Evolutionary conservation across 176 grass and related monocot genomes (phyloP).

Genomic region (Alopecurus myosuroides): DNA sequence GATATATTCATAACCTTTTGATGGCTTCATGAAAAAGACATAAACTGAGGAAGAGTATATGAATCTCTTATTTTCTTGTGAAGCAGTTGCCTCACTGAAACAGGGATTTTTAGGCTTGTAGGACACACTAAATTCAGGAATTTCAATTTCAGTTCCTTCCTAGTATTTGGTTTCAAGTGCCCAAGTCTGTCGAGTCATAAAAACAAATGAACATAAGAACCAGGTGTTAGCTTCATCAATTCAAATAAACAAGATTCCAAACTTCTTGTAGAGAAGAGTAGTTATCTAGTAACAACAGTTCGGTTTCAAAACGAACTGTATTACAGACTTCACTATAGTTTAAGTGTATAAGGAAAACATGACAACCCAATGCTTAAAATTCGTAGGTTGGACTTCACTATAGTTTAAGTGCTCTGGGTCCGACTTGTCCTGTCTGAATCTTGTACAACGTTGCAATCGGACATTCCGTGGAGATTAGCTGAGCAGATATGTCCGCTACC

Average conservation of each 20-base stretch:
- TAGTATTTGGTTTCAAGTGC: constrained; percentile 56
- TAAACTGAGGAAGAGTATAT: constrained; percentile 75
- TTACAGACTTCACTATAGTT: too few species aligned
- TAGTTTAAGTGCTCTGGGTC: too few species aligned
- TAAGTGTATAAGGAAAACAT: too few species aligned
- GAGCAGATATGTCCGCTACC: too few species aligned
- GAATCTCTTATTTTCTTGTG: constrained; percentile 73
- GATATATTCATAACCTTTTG: constrained; percentile 82
- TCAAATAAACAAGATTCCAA: neutral
- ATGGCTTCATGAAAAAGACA: constrained; percentile 87
- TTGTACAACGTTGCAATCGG: too few species aligned
- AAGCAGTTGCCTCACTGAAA: constrained; percentile 59
- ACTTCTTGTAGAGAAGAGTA: neutral
- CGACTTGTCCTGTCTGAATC: too few species aligned
- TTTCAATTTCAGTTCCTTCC: constrained; percentile 61
- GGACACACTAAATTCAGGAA: constrained; percentile 88
- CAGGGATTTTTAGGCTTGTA: constrained; percentile 60
- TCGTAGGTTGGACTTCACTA: too few species aligned
- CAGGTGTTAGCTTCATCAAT: too few species aligned
- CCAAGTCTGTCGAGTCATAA: constrained; percentile 50
- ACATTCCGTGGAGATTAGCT: too few species aligned
- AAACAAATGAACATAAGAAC: neutral
- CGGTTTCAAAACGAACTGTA: too few species aligned
- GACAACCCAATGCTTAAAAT: too few species aligned
- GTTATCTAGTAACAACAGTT: too few species aligned